Percentiles rank a stretch among this genome's conserved stretches.
Conservation (phyloP, 352 stramenopile genomes). For the Aphanomyces astaci region DNA sequence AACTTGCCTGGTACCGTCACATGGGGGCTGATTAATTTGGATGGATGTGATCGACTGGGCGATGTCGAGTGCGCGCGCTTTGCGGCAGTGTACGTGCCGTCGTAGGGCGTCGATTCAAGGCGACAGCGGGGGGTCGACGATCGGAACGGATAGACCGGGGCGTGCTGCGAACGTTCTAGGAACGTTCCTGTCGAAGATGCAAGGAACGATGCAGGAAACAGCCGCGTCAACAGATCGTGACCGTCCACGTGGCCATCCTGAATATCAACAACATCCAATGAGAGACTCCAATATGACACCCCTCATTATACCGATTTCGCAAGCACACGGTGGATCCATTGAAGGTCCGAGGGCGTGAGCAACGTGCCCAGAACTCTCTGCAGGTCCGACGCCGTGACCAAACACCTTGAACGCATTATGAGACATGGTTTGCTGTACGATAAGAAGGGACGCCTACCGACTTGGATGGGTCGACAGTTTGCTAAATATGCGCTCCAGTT, state of each 20-base stretch:
- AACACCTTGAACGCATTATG: background rate
- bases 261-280: too few species aligned
- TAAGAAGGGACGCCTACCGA: background rate
- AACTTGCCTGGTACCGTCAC: too few species aligned
- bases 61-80: background rate
- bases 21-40: too few species aligned
- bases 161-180: background rate
- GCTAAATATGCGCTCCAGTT: background rate
- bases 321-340: background rate
- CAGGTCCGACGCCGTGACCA: background rate
- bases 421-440: background rate
- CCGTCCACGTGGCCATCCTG: background rate
- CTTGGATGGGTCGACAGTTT: slow-evolving; percentile 2
- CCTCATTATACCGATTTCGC: background rate
- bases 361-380: background rate
- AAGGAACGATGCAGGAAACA: background rate
- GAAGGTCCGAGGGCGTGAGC: background rate
- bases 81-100: background rate
- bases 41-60: background rate
- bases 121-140: background rate
- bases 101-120: background rate
- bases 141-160: background rate
- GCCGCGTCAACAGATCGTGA: background rate
- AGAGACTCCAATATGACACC: background rate
- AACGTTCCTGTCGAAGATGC: background rate